Percentiles rank a stretch among this genome's conserved stretches.
Conservation (phyloP, 192 early-diverging fungal species). For the Thamnidium elegans region DNA sequence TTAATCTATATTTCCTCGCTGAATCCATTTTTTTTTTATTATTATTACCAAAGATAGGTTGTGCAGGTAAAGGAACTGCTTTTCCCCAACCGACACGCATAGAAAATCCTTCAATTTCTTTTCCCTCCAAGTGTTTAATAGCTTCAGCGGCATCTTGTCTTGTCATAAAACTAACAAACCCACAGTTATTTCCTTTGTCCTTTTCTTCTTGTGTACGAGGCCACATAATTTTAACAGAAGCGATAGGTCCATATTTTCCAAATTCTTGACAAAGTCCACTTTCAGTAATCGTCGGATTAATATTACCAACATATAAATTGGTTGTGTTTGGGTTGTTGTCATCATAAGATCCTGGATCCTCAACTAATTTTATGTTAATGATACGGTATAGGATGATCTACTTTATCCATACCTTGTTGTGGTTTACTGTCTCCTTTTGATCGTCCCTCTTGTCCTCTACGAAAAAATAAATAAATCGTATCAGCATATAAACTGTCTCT, state of each 20-base stretch:
- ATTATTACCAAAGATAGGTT: slow-evolving; percentile 68
- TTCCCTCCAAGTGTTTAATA: slow-evolving; percentile 70
- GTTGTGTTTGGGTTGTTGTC: slow-evolving; percentile 73
- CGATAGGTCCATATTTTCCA: slow-evolving; percentile 81
- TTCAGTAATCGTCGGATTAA: slow-evolving; percentile 72
- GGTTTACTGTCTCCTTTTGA: slow-evolving; percentile 43
- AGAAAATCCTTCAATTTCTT: slow-evolving; percentile 51
- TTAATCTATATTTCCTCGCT: neutral
- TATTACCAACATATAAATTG: slow-evolving; percentile 82
- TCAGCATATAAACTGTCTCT: neutral
- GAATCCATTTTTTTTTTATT: neutral
- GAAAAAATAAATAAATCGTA: neutral
- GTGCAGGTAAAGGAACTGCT: slow-evolving; percentile 65
- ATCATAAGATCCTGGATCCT: slow-evolving; percentile 58
- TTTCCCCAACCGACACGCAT: slow-evolving; percentile 86
- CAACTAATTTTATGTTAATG: neutral
- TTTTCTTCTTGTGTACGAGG: slow-evolving; percentile 82
- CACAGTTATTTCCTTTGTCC: slow-evolving; percentile 73
- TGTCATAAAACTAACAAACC: slow-evolving; percentile 91
- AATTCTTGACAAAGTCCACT: slow-evolving; percentile 71
- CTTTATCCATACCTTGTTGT: slow-evolving; percentile 15
- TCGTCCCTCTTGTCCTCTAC: slow-evolving; percentile 64
- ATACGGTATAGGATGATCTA: neutral
- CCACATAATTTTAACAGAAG: slow-evolving; percentile 95
- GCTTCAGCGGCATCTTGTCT: slow-evolving; percentile 69